Conservation (phyloP, 768 basidiomycete genomes). For the button mushroom (Agaricus bisporus) region DNA sequence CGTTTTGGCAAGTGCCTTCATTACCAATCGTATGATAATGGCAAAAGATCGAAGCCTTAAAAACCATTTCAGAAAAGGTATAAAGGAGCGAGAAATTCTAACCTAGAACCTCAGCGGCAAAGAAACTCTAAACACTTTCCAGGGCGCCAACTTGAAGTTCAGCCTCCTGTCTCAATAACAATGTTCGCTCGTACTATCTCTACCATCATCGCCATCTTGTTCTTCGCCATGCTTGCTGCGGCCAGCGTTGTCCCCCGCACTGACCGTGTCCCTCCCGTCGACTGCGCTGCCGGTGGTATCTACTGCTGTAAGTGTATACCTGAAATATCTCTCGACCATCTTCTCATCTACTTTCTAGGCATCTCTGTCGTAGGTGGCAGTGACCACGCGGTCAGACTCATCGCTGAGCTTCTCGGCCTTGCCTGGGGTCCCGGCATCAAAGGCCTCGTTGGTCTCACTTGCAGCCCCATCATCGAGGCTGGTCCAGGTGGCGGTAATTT, state of each 20-base stretch:
- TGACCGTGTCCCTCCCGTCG: conserved; percentile 8
- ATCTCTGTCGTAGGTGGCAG: conserved; percentile 19
- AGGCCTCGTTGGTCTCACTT: conserved; percentile 16
- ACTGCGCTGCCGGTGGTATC: conserved; percentile 22
- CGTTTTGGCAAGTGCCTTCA: too few relatives aligned
- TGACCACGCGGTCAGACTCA: conserved; percentile 6
- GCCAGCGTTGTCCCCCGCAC: conserved; percentile 20
- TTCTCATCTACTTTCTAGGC: background rate
- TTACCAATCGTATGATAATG: too few relatives aligned
- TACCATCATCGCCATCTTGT: conserved; percentile 16
- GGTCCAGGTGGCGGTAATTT: conserved; percentile 20
- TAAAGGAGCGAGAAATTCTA: background rate
- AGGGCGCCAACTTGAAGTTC: background rate
- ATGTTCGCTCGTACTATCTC: conserved; percentile 24
- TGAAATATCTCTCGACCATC: background rate
- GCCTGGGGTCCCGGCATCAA: conserved; percentile 15
- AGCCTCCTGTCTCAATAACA: conserved; percentile 10
- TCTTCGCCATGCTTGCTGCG: conserved; percentile 20
- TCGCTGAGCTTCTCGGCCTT: conserved; percentile 29
- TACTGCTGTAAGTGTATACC: conserved; percentile 17
- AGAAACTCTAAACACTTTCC: conserved; percentile 16
- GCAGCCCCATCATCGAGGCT: conserved; percentile 24
- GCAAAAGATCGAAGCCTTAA: background rate
- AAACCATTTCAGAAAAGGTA: background rate
- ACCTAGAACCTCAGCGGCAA: conserved; percentile 15